Conservation (phyloP, 1,284 basidiomycete genomes). For the Exobasidium rhododendri region DNA sequence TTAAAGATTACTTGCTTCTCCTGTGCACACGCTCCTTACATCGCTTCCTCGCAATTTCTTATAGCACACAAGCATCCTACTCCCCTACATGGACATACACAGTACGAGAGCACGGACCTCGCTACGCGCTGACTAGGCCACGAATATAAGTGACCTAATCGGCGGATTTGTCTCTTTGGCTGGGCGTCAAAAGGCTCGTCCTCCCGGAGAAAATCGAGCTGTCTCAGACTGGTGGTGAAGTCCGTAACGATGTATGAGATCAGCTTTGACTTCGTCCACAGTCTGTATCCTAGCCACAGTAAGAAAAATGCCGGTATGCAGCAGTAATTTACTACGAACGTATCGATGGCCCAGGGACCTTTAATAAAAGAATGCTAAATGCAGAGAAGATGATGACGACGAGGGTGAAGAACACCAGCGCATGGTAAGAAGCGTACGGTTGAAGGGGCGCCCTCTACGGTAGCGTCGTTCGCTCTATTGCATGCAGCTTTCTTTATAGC, state of each 20-base stretch:
- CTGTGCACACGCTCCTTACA: too few species aligned
- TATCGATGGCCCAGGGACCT: constrained; percentile 56
- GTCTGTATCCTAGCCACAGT: constrained; percentile 65
- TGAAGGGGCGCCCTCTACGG: constrained; percentile 60
- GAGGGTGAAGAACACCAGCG: constrained; percentile 27
- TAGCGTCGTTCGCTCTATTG: constrained; percentile 59
- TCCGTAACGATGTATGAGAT: constrained; percentile 34
- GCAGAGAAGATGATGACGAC: constrained; percentile 56
- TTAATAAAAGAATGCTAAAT: constrained; percentile 42
- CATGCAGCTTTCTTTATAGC: constrained; percentile 58
- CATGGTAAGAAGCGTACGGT: constrained; percentile 49
- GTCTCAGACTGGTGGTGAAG: constrained; percentile 62
- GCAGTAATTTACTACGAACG: constrained; percentile 78
- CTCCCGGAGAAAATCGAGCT: constrained; percentile 1
- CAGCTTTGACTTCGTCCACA: constrained; percentile 59
- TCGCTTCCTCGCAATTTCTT: too few species aligned
- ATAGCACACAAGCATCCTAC: too few species aligned
- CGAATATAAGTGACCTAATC: too few species aligned
- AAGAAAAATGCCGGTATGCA: constrained; percentile 73
- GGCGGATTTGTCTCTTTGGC: constrained; percentile 18
- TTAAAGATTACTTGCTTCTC: too few species aligned
- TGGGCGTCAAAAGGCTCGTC: constrained; percentile 38
- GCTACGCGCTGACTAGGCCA: too few species aligned
- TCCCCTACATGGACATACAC: too few species aligned
- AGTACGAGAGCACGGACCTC: too few species aligned